Evolutionary conservation across 345 rosid species (phyloP).

Genomic region (Cochlearia excelsa): DNA sequence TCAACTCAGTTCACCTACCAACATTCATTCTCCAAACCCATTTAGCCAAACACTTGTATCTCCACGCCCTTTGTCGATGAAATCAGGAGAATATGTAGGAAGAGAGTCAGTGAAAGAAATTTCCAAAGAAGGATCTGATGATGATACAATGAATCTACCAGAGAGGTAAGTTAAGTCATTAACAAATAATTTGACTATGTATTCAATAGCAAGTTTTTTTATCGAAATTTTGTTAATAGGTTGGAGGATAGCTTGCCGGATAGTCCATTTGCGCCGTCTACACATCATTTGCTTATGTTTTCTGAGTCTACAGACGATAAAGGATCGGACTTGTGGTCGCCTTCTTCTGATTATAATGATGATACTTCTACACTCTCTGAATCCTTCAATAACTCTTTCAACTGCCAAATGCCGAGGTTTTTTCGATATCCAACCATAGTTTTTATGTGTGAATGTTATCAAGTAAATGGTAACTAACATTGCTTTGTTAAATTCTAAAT

Average conservation of each 20-base stretch:
- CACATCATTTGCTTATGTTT: slow-evolving; percentile 38
- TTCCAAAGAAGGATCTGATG: slow-evolving; percentile 41
- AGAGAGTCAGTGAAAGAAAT: slow-evolving; percentile 33
- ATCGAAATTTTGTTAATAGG: slow-evolving; percentile 13
- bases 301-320: slow-evolving; percentile 34
- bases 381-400: slow-evolving; percentile 47
- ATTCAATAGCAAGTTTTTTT: background rate
- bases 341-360: slow-evolving; percentile 41
- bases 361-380: slow-evolving; percentile 38
- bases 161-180: slow-evolving; percentile 28
- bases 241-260: slow-evolving; percentile 41
- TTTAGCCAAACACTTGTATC: slow-evolving; percentile 55
- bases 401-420: slow-evolving; percentile 79
- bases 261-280: slow-evolving; percentile 35
- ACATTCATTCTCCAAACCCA: slow-evolving; percentile 40
- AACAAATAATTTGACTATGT: background rate
- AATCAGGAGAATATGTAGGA: slow-evolving; percentile 18
- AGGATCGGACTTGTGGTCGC: slow-evolving; percentile 35
- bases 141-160: slow-evolving; percentile 33
- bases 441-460: no score
- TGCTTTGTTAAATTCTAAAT: background rate
- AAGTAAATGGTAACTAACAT: slow-evolving; percentile 11
- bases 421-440: background rate
- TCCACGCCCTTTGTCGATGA: slow-evolving; percentile 40
- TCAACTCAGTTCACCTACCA: slow-evolving; percentile 54